Evolutionary conservation across 257 asterid genomes (phyloP).

Genomic region (Solanum virginianum): DNA sequence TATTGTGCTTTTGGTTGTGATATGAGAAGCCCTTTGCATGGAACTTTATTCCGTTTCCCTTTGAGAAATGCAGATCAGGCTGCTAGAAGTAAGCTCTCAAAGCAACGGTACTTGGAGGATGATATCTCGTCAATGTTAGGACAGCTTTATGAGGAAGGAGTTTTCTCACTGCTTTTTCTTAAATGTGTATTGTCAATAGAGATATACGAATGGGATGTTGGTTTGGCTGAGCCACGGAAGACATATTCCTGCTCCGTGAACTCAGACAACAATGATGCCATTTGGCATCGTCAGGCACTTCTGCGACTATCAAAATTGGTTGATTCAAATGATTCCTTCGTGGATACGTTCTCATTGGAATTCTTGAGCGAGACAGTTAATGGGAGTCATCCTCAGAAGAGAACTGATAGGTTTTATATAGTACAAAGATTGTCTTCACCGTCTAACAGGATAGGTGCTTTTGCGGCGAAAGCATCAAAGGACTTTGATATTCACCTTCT

Average conservation of each 20-base stretch:
- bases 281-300: constrained; percentile 79
- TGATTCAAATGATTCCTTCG: constrained; percentile 22
- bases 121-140: constrained; percentile 74
- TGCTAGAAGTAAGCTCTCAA: constrained; percentile 81
- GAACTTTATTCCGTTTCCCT: constrained; percentile 98
- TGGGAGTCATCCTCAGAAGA: constrained; percentile 38
- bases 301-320: constrained; percentile 43
- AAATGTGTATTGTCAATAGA: constrained; percentile 63
- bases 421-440: constrained; percentile 83
- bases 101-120: constrained; percentile 77
- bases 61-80: constrained; percentile 86
- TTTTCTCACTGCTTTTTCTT: constrained; percentile 72
- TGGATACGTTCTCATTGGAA: constrained; percentile 68
- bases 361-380: constrained; percentile 62
- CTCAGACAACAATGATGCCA: constrained; percentile 32
- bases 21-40: constrained; percentile 74
- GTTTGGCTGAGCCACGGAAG: constrained; percentile 58
- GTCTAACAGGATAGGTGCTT: constrained; percentile 78
- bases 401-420: constrained; percentile 51
- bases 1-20: constrained; percentile 95
- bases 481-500: constrained; percentile 82
- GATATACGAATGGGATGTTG: constrained; percentile 85
- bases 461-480: constrained; percentile 71
- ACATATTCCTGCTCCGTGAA: constrained; percentile 57
- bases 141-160: constrained; percentile 85